Evolutionary conservation across 805 yeast species (phyloP), one percentile per base, ranked within the genome.

Genomic region (Candida quercuum): DNA sequence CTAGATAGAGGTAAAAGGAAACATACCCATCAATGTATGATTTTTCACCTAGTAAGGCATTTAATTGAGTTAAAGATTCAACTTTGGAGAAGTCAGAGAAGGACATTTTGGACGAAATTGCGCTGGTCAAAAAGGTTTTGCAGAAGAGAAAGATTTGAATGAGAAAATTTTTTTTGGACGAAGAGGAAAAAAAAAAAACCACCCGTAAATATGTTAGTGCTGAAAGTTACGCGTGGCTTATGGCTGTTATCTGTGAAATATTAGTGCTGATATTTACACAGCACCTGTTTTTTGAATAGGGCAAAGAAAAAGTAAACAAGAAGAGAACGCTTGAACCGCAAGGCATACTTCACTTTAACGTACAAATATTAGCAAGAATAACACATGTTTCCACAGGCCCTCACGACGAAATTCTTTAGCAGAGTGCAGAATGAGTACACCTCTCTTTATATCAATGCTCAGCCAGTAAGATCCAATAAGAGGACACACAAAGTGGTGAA

Each of bases 11-110:
- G 12, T 12, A 16, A 33, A 28, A 36, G 20, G 14, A 26, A 25
- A 85, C 95, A 69, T 83, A 86, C 95, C 96, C 96, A 69, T 86
- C 89, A 58, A 89, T 65, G 86, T 88, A 89, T 55, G 95, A 86
- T 78, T 87, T 85, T 73, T 84, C 91, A 67, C 84, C 87, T 69
- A 89, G 80, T 77, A 75, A 78, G 56, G 76, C 75, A 85, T 89
- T 81, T 66, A 89, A 81, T 64, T 86, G 64, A 57, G 76, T 61
- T 58, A 82, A 65, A 57, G 86, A 71, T 66, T 81, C 88, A 59
- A 77, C 72, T 69, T 81, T 82, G 52, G 91, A 76, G 77, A 82
- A 83, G 65, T 83, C 88, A 45, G 87, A 64, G 76, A 74, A 81
- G 61, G 89, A 78, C 89, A 83, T 82, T 60, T 32, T 43, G 33